Percentiles rank a stretch among this genome's conserved stretches.
Conservation (phyloP, 2,329 filamentous ascomycete genomes). For the Emericellopsis atlantica region DNA sequence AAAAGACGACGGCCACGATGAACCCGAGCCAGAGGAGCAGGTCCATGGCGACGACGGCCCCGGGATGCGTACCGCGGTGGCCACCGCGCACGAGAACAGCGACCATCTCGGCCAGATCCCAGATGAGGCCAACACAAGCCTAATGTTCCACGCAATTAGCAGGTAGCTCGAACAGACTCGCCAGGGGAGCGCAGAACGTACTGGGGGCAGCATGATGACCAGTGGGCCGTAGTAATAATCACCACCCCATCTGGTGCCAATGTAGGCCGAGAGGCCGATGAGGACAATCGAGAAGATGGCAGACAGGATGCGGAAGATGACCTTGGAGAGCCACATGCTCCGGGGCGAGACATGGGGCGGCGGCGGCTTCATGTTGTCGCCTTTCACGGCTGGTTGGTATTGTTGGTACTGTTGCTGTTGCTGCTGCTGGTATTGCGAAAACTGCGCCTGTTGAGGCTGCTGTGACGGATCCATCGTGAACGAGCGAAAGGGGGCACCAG, state of each 20-base stretch:
- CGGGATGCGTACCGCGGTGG: conserved; percentile 6
- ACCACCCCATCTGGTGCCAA: neutral
- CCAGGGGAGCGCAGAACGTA: neutral
- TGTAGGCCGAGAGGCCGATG: conserved; percentile 2
- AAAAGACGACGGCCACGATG: neutral
- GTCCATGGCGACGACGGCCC: conserved; percentile 5
- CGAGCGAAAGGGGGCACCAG: no score
- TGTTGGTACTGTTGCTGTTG: neutral
- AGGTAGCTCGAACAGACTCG: neutral
- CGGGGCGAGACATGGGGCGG: conserved; percentile 2
- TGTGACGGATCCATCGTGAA: neutral
- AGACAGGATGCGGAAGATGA: conserved; percentile 4
- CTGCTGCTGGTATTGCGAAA: neutral
- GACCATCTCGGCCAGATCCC: conserved; percentile 5
- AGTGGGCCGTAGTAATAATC: neutral
- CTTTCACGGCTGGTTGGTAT: neutral
- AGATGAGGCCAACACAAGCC: conserved; percentile 2
- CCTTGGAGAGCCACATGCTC: conserved; percentile 1
- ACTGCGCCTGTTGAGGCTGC: neutral
- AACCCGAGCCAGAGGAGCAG: conserved; percentile 6
- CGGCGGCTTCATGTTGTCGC: neutral
- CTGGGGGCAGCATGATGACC: conserved; percentile 2
- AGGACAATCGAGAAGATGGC: conserved; percentile 1
- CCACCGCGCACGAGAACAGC: conserved; percentile 3
- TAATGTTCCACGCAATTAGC: neutral